phyloP scores from a whole-genome alignment of 208 protist species.

The Trypanosoma brucei region DNA sequence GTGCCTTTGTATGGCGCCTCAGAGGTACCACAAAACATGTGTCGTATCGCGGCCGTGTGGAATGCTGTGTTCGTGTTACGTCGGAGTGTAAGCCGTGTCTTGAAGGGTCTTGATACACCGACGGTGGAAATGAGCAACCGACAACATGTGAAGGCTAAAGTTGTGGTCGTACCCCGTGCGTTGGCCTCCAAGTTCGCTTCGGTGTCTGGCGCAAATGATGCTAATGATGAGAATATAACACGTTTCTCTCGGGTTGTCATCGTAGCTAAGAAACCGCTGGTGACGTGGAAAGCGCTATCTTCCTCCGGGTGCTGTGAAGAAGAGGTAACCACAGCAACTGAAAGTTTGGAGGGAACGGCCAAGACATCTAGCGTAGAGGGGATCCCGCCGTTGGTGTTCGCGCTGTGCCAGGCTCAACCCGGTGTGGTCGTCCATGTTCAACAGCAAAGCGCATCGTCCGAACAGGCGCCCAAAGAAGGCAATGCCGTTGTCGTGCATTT shows the following conservation, averaged over 20 bases:
- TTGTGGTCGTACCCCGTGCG: constrained; percentile 46
- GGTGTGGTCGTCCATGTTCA: constrained; percentile 47
- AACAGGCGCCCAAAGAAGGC: constrained; percentile 40
- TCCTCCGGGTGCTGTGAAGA: constrained; percentile 7
- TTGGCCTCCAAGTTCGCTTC: not conserved
- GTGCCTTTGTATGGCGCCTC: constrained; percentile 65
- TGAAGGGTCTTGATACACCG: constrained; percentile 24
- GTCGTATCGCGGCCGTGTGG: constrained; percentile 81
- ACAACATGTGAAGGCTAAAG: constrained; percentile 57
- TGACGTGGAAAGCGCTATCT: constrained; percentile 30
- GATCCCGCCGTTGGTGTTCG: constrained; percentile 37
- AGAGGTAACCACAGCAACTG: not conserved
- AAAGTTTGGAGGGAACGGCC: not conserved
- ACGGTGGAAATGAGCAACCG: constrained; percentile 74
- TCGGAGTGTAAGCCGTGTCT: constrained; percentile 43
- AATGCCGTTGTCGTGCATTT: constrained; percentile 53
- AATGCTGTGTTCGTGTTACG: constrained; percentile 76
- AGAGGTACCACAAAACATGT: constrained; percentile 87
- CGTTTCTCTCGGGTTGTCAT: constrained; percentile 54
- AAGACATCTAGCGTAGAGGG: constrained; percentile 13
- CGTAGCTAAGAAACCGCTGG: constrained; percentile 33
- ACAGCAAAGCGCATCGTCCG: constrained; percentile 44
- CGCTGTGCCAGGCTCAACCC: constrained; percentile 27
- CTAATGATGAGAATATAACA: constrained; percentile 7
- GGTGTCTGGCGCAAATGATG: not conserved